Evolutionary conservation across 2,329 filamentous ascomycete species (phyloP), one percentile per base, ranked within the genome.

Genomic region (Sarocladium strictum): DNA sequence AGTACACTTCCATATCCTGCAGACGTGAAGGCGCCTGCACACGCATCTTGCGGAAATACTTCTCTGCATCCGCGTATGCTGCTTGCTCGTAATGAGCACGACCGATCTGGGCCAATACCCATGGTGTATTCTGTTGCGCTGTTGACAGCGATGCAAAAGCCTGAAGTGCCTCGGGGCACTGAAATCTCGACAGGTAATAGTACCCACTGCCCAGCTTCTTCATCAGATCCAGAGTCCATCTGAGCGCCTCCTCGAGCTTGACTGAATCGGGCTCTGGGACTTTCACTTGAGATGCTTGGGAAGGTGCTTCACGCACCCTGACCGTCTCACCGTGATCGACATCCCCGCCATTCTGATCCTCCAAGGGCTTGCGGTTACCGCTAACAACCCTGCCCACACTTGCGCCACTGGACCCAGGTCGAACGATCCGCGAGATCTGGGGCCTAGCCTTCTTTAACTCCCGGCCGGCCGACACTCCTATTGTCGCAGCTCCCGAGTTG

Each of bases 1-100:
- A 97, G 71, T 96, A 99, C 33, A 97, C 86, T 67, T 99, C 94
- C 92, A 97, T 97, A 65, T 97, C 92, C 65, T 96, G 88, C 43
- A 95, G 78, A 3, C 90, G 84, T 1, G 89, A 89, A 1, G 93
- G 93, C 12, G 89, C 86, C 61, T 94, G 78, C 29, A 86, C 81
- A 52, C 90, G 85, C 60, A 99, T 82, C 55, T 85, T 84, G 56
- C 84, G 79, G 68, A 96, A 99, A 63, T 86, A 88, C 59, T 88
- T 90, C 66, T 96, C 93, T 2, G 94, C 90, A 59, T 96, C 90
- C 2, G 77, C 75, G 66, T 97, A 97, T 60, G 87, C 82, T 10
- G 88, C 87, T 67, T 93, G 89, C 73, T 99, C 94, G 67, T 96
- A 96, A 65, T 95, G 84, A 17, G 92, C 90, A 61, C 90, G 88